Evolutionary conservation across 305 asterid genomes (phyloP), one percentile per base, ranked within the genome.

Genomic region (Plantago lanceolata): DNA sequence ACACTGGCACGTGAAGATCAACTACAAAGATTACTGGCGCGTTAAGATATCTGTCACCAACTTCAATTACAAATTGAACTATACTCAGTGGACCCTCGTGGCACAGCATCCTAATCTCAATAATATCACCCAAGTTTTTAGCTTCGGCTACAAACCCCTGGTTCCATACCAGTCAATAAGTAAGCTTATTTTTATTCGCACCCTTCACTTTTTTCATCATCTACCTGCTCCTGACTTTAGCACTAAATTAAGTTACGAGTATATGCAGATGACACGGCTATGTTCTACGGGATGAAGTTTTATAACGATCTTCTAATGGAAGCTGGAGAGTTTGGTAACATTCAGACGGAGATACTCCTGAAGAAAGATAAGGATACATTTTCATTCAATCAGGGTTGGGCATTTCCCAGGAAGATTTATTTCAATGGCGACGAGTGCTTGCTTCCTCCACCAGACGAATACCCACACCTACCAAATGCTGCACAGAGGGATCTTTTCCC

Each of bases 81-180:
- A 84, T 65, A 66, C 90, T 8, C 85, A 81, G 43, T 84, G 90
- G 90, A 84, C 90, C 2, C 79, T 81, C 0, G 90, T 81, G 40
- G 91, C 82, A 9, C 96, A 88, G 67, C 94, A 88, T 63, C 96
- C 96, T 3, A 88, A 79, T 69, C 90, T 88, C 82, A 82, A 80
- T 73, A 83, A 88, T 43, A 82, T 88, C 60, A 88, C 96, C 40
- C 87, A 79, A 75, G 94, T 85, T 61, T 88, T 88, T 81, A 85
- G 94, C 82, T 88, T 88, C 37, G 78, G 73, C 65, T 84, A 81
- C 78, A 84, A 84, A 74, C 90, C 90, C 18, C 72, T 84, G 16
- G 77, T 79, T 68, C 96, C 90, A 0, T 89, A 89, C 70, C 84
- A 79, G 68, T 74, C 95, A 31, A 86, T 86, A 71, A 86, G 96